Evolutionary conservation across 164 flowering plant genomes (phyloP).

Genomic region (Euptelea pleiosperma): DNA sequence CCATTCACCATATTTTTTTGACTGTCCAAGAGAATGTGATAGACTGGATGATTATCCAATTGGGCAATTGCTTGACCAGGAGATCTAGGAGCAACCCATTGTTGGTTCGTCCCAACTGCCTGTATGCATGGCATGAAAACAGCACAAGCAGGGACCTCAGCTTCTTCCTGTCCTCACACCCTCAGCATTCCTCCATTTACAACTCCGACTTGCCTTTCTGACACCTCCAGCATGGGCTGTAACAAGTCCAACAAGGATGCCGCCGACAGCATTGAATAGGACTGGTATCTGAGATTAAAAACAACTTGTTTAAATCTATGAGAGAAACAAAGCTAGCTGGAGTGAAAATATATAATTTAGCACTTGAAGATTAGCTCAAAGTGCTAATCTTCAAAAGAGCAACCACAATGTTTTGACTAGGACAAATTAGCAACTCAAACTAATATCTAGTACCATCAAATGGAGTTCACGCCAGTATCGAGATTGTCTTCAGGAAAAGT

Average conservation of each 20-base stretch:
- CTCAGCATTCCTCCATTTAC: neutral
- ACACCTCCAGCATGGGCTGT: constrained; percentile 92
- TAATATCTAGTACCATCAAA: too few species aligned
- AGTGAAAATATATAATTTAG: neutral
- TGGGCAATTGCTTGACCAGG: neutral
- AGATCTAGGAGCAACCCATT: too few species aligned
- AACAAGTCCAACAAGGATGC: constrained; percentile 96
- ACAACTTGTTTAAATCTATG: neutral
- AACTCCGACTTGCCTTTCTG: constrained; percentile 59
- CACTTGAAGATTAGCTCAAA: too few species aligned
- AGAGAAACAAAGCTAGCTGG: neutral
- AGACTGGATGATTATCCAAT: neutral
- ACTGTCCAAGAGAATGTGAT: neutral
- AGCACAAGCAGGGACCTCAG: neutral
- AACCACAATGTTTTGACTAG: too few species aligned
- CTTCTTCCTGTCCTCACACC: neutral
- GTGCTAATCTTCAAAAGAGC: too few species aligned
- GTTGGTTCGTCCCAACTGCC: too few species aligned
- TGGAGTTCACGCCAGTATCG: too few species aligned
- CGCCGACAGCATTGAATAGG: constrained; percentile 79
- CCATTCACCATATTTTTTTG: too few species aligned
- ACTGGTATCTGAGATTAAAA: constrained; percentile 71
- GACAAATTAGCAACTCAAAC: too few species aligned
- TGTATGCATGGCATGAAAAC: neutral
- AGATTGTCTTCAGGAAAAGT: too few species aligned